Evolutionary conservation across 495 filamentous ascomycete genomes (phyloP).

Genomic region (Penicillium steckii): DNA sequence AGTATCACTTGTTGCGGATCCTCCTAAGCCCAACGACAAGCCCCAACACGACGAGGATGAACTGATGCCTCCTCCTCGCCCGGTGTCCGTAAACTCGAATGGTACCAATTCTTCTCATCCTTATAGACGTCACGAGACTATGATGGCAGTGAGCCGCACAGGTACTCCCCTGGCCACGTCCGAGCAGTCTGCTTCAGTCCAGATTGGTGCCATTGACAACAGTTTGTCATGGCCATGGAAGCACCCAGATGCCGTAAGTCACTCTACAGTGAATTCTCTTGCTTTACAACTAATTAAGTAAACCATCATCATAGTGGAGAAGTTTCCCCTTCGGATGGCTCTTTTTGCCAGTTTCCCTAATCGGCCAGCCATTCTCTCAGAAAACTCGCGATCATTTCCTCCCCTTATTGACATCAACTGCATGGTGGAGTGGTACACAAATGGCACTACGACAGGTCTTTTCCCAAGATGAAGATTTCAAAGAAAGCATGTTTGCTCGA

Average conservation of each 20-base stretch:
- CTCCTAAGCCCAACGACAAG: conserved; percentile 61
- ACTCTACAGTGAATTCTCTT: background rate
- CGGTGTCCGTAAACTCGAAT: conserved; percentile 52
- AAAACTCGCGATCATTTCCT: conserved; percentile 92
- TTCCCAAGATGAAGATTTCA: conserved; percentile 89
- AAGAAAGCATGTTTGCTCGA: conserved; percentile 94
- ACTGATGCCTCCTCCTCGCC: conserved; percentile 54
- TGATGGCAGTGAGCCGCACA: conserved; percentile 70
- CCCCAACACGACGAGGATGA: conserved; percentile 47
- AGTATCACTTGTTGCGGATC: conserved; percentile 83
- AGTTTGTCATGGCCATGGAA: conserved; percentile 99
- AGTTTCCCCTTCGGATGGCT: conserved; percentile 99
- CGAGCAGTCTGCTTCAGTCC: conserved; percentile 58
- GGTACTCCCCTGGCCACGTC: conserved; percentile 49
- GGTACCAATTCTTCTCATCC: conserved; percentile 54
- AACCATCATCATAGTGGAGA: conserved; percentile 58
- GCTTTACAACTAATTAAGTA: conserved; percentile 24
- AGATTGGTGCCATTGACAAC: conserved; percentile 94
- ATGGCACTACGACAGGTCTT: conserved; percentile 80
- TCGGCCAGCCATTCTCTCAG: conserved; percentile 92
- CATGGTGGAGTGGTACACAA: conserved; percentile 97
- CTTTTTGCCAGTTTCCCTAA: conserved; percentile 93
- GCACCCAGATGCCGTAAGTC: conserved; percentile 84
- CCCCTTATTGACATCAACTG: conserved; percentile 84
- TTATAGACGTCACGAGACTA: conserved; percentile 77